Evolutionary conservation across 2,329 filamentous ascomycete species (phyloP).

Genomic region (Cadophora sp.): DNA sequence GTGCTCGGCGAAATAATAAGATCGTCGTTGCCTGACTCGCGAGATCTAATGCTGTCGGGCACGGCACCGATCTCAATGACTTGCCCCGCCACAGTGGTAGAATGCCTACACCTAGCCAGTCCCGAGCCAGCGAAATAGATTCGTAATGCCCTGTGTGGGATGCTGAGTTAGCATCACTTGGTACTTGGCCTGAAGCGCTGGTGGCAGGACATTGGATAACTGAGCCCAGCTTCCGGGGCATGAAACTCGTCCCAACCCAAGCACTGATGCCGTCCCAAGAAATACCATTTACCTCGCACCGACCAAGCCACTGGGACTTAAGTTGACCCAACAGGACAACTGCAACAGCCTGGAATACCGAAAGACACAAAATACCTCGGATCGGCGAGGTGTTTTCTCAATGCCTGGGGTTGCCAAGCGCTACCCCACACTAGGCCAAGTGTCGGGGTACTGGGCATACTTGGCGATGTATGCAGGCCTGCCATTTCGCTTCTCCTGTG

Average conservation of each 20-base stretch:
- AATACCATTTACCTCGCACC: neutral
- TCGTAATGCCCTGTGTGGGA: too few relatives aligned
- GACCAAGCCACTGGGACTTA: neutral
- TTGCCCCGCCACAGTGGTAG: too few relatives aligned
- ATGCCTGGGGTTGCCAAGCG: neutral
- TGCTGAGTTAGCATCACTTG: too few relatives aligned
- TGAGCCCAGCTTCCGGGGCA: too few relatives aligned
- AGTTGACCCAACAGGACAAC: neutral
- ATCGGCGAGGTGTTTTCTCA: slow-evolving; percentile 2
- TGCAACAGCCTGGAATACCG: neutral
- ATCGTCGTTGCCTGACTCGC: too few relatives aligned
- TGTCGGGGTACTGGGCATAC: neutral
- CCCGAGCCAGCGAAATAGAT: too few relatives aligned
- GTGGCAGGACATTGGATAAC: neutral
- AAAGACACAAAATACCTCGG: slow-evolving; percentile 17
- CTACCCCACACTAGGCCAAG: slow-evolving; percentile 16
- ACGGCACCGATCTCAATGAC: too few relatives aligned
- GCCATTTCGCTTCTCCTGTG: neutral
- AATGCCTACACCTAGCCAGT: too few relatives aligned
- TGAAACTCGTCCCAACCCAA: neutral
- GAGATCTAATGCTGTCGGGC: too few relatives aligned
- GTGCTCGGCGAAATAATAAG: too few relatives aligned
- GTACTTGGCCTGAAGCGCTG: too few relatives aligned
- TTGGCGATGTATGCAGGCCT: neutral
- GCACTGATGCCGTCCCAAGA: neutral